phyloP scores from a whole-genome alignment of 257 asterid genomes.

The Pogostemon cablin region DNA sequence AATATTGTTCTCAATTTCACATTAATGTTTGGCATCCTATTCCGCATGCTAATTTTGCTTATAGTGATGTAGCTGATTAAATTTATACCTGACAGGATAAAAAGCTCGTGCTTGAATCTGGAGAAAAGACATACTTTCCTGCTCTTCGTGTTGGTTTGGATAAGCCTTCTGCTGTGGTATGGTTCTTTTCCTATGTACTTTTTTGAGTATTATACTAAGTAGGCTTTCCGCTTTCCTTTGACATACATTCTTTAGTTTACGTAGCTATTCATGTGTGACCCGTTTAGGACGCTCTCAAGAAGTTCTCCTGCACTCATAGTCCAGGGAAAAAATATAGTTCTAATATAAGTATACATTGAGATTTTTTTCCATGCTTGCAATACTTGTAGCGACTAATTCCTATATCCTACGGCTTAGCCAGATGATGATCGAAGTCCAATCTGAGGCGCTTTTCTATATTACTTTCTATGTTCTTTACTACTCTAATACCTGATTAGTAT shows the following conservation, averaged over 20 bases:
- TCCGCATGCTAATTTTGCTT: constrained; percentile 22
- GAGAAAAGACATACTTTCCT: constrained; percentile 90
- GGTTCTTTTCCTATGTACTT: constrained; percentile 28
- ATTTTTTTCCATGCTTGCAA: constrained; percentile 23
- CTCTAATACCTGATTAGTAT: neutral
- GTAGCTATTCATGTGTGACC: neutral
- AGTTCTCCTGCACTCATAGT: constrained; percentile 15
- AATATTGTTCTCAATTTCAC: neutral
- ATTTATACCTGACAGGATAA: constrained; percentile 55
- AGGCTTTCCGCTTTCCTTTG: constrained; percentile 6
- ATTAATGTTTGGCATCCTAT: constrained; percentile 8
- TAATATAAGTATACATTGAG: neutral
- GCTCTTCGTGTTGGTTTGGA: constrained; percentile 82
- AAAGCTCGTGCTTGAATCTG: constrained; percentile 62
- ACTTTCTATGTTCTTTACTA: constrained; percentile 21
- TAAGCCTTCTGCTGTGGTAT: constrained; percentile 86
- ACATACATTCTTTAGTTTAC: constrained; percentile 13
- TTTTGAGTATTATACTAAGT: constrained; percentile 14
- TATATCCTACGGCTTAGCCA: constrained; percentile 21
- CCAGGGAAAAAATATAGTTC: neutral
- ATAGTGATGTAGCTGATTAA: constrained; percentile 32
- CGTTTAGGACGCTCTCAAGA: constrained; percentile 8
- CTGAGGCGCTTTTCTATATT: constrained; percentile 5
- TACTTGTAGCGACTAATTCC: neutral
- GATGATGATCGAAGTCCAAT: constrained; percentile 13